Evolutionary conservation across 495 filamentous ascomycete species (phyloP).

Genomic region (Tuber melanosporum): DNA sequence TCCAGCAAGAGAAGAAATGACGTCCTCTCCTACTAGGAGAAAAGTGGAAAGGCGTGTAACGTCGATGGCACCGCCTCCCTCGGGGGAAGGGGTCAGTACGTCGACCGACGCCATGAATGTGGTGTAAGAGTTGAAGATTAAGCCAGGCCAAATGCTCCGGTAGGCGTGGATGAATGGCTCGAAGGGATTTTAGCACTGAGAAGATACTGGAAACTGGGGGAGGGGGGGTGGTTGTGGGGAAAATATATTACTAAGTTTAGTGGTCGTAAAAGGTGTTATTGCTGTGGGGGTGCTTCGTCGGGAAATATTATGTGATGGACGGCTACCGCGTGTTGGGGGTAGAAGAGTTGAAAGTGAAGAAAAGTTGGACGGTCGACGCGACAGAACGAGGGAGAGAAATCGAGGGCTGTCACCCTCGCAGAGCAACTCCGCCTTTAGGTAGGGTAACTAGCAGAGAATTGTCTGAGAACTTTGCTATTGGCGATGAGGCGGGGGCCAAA

Average conservation of each 20-base stretch:
- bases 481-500: not conserved
- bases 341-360: not conserved
- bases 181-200: not conserved
- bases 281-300: not conserved
- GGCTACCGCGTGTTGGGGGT: not conserved
- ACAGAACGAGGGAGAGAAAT: not conserved
- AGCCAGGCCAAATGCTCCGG: not conserved
- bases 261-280: not conserved
- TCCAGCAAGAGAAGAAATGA: conserved; percentile 22
- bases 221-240: not conserved
- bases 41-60: conserved; percentile 38
- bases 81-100: conserved; percentile 35
- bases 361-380: not conserved
- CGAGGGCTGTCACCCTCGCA: not conserved
- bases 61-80: conserved; percentile 29
- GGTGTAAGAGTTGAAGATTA: not conserved
- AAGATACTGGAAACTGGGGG: not conserved
- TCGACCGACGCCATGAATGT: conserved; percentile 38
- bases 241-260: not conserved
- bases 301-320: not conserved
- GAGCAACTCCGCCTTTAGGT: not conserved
- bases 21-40: conserved; percentile 35
- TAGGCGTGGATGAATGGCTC: not conserved
- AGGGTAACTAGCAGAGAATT: not conserved
- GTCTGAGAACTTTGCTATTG: not conserved